Percentiles rank a stretch among this genome's conserved stretches.
Conservation (phyloP, 495 filamentous ascomycete species). For the Evernia prunastri region DNA sequence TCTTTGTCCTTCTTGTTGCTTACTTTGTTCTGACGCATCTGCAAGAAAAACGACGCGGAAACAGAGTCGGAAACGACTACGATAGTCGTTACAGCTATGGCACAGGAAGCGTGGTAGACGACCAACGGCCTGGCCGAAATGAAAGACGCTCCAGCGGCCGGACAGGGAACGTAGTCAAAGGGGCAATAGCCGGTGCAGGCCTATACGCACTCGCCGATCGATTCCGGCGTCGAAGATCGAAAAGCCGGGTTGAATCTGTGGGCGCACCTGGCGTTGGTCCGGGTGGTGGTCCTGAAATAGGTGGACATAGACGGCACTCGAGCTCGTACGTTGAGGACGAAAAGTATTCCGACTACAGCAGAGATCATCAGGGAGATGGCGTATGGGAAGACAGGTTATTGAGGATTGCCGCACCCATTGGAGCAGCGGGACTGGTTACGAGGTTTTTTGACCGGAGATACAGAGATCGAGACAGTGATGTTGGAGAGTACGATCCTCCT, state of each 20-base stretch:
- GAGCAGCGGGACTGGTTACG: conserved; percentile 58
- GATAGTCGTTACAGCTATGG: conserved; percentile 50
- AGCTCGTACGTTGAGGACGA: conserved; percentile 28
- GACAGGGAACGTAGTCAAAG: conserved; percentile 35
- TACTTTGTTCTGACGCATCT: conserved; percentile 71
- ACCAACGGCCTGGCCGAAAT: conserved; percentile 22
- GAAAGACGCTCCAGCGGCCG: conserved; percentile 26
- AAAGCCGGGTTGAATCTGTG: conserved; percentile 23
- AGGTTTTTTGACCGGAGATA: conserved; percentile 54
- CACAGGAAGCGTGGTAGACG: conserved; percentile 35
- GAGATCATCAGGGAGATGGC: conserved; percentile 57
- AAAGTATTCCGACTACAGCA: conserved; percentile 41
- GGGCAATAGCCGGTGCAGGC: conserved; percentile 55
- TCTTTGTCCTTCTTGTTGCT: conserved; percentile 54
- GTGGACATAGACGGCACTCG: conserved; percentile 29
- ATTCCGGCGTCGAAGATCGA: conserved; percentile 32
- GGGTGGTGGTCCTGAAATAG: conserved; percentile 28
- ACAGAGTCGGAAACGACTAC: conserved; percentile 41
- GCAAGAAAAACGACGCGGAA: conserved; percentile 46
- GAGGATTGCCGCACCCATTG: conserved; percentile 59
- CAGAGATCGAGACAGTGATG: conserved; percentile 52
- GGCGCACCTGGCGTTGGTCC: not conserved
- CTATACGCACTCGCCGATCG: conserved; percentile 52
- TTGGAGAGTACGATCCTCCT: conserved; percentile 42
- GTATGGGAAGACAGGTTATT: conserved; percentile 61